Evolutionary conservation across 495 filamentous ascomycete species (phyloP).

Genomic region (Penicillium argentinense): DNA sequence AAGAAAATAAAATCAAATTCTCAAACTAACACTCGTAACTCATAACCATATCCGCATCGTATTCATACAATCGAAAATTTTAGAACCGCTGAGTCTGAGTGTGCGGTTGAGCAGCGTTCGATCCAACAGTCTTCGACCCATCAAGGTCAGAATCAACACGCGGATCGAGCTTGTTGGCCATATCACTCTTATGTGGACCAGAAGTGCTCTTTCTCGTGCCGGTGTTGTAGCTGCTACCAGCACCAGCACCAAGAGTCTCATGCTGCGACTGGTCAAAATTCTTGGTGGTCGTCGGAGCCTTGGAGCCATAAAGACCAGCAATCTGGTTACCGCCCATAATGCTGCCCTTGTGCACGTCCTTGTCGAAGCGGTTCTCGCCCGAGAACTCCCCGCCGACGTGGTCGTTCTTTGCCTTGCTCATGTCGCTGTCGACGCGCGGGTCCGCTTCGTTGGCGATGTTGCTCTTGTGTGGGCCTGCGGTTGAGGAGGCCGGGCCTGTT

Average conservation of each 20-base stretch:
- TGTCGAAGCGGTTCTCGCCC: conserved; percentile 13
- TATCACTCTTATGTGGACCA: conserved; percentile 44
- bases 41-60: conserved; percentile 4
- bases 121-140: conserved; percentile 17
- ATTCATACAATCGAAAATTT: conserved; percentile 8
- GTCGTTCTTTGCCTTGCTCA: conserved; percentile 31
- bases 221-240: conserved; percentile 28
- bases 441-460: conserved; percentile 50
- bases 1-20: not conserved
- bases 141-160: conserved; percentile 30
- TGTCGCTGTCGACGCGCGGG: conserved; percentile 48
- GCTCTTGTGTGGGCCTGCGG: conserved; percentile 43
- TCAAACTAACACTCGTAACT: conserved; percentile 3
- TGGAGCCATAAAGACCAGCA: conserved; percentile 4
- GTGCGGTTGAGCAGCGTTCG: not conserved
- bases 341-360: conserved; percentile 19
- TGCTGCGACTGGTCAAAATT: conserved; percentile 21
- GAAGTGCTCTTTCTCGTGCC: conserved; percentile 20
- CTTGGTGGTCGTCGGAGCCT: conserved; percentile 19
- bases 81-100: conserved; percentile 14
- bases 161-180: conserved; percentile 56
- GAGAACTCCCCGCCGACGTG: not conserved
- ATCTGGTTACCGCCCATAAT: conserved; percentile 16
- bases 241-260: not conserved
- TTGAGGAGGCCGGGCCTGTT: conserved; percentile 22